Base-by-base conservation (phyloP, 164 flowering plant genomes). In the Cinnamomum chago region DNA sequence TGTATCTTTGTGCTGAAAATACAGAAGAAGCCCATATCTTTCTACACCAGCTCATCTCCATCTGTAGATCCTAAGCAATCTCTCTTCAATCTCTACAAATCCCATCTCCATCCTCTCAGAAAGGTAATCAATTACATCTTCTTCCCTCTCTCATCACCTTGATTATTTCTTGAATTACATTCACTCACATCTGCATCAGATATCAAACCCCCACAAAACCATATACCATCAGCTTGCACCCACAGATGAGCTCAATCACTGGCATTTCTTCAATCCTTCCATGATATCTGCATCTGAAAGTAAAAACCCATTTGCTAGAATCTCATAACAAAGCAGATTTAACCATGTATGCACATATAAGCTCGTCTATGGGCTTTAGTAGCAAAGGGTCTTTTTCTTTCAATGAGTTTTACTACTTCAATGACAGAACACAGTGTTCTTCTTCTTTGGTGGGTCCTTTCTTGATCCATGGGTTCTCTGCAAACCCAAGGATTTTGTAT, bases 311-410 rank as follows among this genome's bases (percentile, higher is more conserved):
- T 67, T 2, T 67, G 50, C 23, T 3, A 22, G 17, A 28, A 28
- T 17, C 70, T 13, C 35, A 15, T 67, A n/a, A 69, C 3, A 67
- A 69, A 50, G 27, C 20, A 18, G 22, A n/a, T 5, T 14, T 18
- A n/a, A 40, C 47, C 24, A 72, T 72, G 75, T 50, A 83, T 81
- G 65, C 82, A 27, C 86, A 75, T 67, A 35, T 80, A 14, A 84
- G 85, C 82, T 86, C 95, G 67, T 68, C 83, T 13, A 23, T 85
- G 70, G 74, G 84, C 14, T 68, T 86, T 33, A 79, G 87, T 79
- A 81, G 75, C 58, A 83, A 72, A 71, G 86, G 85, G 69, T 77
- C 81, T 68, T 82, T 77, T 75, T 80, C 82, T 27, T 75, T 73
- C 76, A 81, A 80, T 80, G 88, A 86, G 72, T 79, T 75, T 64